A percentile compares a stretch with the other conserved stretches of the same genome.
phyloP scores from a whole-genome alignment of 345 rosid genomes.

The Brassica nigra region DNA sequence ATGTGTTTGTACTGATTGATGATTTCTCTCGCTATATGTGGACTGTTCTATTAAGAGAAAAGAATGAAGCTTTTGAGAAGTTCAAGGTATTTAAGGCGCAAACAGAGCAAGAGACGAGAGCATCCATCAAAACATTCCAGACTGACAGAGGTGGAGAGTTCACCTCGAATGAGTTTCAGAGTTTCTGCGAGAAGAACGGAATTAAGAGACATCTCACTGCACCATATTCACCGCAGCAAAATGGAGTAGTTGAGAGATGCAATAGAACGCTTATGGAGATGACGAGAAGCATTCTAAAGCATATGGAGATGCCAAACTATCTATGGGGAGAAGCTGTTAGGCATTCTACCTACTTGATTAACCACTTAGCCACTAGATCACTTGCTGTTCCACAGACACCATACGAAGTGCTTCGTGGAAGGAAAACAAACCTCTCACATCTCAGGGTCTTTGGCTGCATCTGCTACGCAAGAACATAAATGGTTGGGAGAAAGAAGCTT shows the following conservation, averaged over 20 bases:
- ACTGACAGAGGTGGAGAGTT: background rate
- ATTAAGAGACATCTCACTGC: background rate
- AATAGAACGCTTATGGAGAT: background rate
- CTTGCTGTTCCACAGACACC: background rate
- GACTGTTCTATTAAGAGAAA: background rate
- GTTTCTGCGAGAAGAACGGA: background rate
- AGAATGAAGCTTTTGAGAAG: background rate
- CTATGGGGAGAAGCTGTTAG: background rate
- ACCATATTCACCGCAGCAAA: background rate
- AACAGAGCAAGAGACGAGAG: background rate
- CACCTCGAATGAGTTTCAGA: background rate
- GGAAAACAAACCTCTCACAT: background rate
- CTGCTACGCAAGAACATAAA: background rate
- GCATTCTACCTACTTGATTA: background rate
- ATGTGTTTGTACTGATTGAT: background rate
- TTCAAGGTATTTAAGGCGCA: background rate
- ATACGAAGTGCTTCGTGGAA: background rate
- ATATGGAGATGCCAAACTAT: background rate
- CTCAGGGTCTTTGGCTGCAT: background rate
- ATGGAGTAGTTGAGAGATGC: background rate
- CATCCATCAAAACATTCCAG: background rate
- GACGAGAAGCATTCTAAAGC: background rate
- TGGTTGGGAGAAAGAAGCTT: background rate
- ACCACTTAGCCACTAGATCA: background rate
- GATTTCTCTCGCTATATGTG: background rate